These are phyloP conservation scores for Bipolaris gigantea DNA, from an alignment of 2,329 filamentous ascomycete genomes.

Conservation along the genomic window DNA sequence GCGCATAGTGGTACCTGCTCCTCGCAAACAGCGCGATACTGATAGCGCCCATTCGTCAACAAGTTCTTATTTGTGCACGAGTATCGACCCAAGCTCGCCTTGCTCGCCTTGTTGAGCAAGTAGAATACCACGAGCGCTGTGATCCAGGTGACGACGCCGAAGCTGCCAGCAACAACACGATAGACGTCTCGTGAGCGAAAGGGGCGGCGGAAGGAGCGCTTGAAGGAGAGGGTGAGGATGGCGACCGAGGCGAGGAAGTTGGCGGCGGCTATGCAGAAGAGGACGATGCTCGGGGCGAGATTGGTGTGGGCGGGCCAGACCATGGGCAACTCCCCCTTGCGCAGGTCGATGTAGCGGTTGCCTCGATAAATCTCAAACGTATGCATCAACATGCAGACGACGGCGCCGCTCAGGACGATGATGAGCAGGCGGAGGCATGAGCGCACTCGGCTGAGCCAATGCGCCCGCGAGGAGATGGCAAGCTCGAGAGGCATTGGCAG, in stretches of 20 bases:
- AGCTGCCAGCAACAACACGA: constrained; percentile 40
- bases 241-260: constrained; percentile 42
- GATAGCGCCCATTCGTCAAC: constrained; percentile 42
- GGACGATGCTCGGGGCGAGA: constrained; percentile 41
- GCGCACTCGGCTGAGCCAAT: constrained; percentile 42
- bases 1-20: constrained; percentile 34
- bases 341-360: constrained; percentile 41
- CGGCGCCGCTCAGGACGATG: constrained; percentile 42
- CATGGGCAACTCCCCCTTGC: constrained; percentile 43
- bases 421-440: constrained; percentile 43
- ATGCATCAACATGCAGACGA: constrained; percentile 42
- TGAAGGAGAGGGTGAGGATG: constrained; percentile 38
- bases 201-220: constrained; percentile 38
- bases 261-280: constrained; percentile 36
- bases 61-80: constrained; percentile 40
- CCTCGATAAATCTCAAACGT: constrained; percentile 42
- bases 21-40: constrained; percentile 44
- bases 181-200: constrained; percentile 41
- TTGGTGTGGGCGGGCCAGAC: constrained; percentile 44
- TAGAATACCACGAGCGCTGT: constrained; percentile 38
- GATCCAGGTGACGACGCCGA: constrained; percentile 40
- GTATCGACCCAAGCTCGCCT: constrained; percentile 42
- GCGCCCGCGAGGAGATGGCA: constrained; percentile 31
- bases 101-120: constrained; percentile 41
- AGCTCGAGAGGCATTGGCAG: constrained; percentile 36